Conservation (phyloP, 2,329 filamentous ascomycete species). For the Neodidymelliopsis sp. region DNA sequence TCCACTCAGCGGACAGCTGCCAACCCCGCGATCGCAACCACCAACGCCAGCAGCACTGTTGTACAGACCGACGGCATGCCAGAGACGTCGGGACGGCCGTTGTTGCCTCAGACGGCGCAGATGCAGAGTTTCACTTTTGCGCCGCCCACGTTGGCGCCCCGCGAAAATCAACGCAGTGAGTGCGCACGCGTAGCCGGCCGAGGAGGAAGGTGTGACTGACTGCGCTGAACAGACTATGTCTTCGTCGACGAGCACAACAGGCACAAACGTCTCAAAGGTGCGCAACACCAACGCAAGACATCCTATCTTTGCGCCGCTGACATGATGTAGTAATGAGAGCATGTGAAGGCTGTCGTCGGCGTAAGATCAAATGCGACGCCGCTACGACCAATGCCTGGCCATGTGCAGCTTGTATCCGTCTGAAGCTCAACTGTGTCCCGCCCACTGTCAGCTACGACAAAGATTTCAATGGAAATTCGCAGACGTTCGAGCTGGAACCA, state of each 20-base stretch:
- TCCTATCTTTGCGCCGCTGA: slow-evolving; percentile 35
- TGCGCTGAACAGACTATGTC: slow-evolving; percentile 78
- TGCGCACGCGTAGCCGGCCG: slow-evolving; percentile 17
- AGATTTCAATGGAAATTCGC: slow-evolving; percentile 52
- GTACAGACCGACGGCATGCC: slow-evolving; percentile 58
- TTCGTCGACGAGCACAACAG: slow-evolving; percentile 99
- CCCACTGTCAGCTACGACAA: slow-evolving; percentile 82
- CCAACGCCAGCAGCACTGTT: slow-evolving; percentile 22
- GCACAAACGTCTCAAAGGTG: slow-evolving; percentile 95
- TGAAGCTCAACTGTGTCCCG: slow-evolving; percentile 92
- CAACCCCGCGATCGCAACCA: slow-evolving; percentile 44
- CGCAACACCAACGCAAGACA: slow-evolving; percentile 14
- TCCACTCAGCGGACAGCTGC: slow-evolving; percentile 37
- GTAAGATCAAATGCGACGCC: slow-evolving; percentile 98
- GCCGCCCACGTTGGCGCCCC: slow-evolving; percentile 67
- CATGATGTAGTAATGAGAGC: slow-evolving; percentile 82
- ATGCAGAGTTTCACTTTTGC: slow-evolving; percentile 81
- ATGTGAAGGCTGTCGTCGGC: slow-evolving; percentile 90
- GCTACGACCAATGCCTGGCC: slow-evolving; percentile 98
- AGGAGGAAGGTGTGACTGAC: slow-evolving; percentile 26
- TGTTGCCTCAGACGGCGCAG: slow-evolving; percentile 71
- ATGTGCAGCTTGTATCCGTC: slow-evolving; percentile 87
- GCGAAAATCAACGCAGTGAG: slow-evolving; percentile 87
- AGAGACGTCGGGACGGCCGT: slow-evolving; percentile 67
- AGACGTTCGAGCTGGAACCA: slow-evolving; percentile 52